phyloP scores from a whole-genome alignment of 2,329 filamentous ascomycete genomes.

The Epichloe bromicola region DNA sequence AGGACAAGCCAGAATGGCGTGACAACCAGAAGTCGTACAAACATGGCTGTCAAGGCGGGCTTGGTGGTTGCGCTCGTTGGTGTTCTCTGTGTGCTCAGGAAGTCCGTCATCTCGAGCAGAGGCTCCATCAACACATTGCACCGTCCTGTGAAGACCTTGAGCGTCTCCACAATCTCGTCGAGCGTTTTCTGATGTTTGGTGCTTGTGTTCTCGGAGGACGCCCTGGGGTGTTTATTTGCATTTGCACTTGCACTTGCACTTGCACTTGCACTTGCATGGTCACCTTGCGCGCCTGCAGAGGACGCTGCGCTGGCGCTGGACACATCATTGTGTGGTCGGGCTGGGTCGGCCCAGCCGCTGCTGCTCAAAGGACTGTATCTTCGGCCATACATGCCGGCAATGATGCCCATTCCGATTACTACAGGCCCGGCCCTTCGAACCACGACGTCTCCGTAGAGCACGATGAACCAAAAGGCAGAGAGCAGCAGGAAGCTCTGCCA shows the following conservation, averaged over 20 bases:
- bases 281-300: constrained; percentile 13
- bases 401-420: constrained; percentile 64
- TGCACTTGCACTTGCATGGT: constrained; percentile 11
- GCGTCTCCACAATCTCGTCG: constrained; percentile 90
- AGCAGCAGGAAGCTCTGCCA: constrained; percentile 96
- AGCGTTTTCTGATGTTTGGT: constrained; percentile 83
- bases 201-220: constrained; percentile 43
- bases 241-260: constrained; percentile 14
- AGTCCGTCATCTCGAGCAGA: constrained; percentile 78
- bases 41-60: constrained; percentile 78
- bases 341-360: constrained; percentile 53
- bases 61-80: constrained; percentile 84
- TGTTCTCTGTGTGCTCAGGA: constrained; percentile 79
- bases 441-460: constrained; percentile 77
- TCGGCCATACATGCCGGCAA: constrained; percentile 83
- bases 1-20: constrained; percentile 80
- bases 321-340: constrained; percentile 19
- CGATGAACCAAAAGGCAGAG: constrained; percentile 70
- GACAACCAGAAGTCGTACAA: constrained; percentile 76
- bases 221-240: constrained; percentile 27
- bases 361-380: constrained; percentile 84
- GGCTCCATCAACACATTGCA: constrained; percentile 90
- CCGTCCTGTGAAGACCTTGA: constrained; percentile 79
- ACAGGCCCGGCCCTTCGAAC: constrained; percentile 73
- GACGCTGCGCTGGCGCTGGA: constrained; percentile 9